Evolutionary conservation across 2,329 filamentous ascomycete genomes (phyloP).

Genomic region (Cercospora sp.): DNA sequence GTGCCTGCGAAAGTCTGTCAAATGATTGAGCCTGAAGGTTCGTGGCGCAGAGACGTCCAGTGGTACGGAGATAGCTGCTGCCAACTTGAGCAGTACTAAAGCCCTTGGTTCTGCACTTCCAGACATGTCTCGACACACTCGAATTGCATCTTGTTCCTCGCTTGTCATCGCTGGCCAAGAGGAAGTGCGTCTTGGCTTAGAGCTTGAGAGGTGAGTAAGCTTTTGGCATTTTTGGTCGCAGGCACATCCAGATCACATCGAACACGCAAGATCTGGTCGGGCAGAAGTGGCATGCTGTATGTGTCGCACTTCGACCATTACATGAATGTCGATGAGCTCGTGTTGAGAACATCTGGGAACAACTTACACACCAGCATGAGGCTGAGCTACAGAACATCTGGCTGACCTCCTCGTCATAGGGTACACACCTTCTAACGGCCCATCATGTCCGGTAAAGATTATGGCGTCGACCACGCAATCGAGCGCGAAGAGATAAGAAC

Average conservation of each 20-base stretch:
- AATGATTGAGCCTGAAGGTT: constrained; percentile 9
- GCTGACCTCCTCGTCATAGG: background rate
- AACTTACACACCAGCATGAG: background rate
- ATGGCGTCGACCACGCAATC: constrained; percentile 21
- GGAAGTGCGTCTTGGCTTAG: constrained; percentile 8
- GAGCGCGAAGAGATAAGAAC: constrained; percentile 22
- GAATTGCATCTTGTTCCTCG: background rate
- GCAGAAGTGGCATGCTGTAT: background rate
- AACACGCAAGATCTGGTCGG: background rate
- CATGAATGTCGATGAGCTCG: background rate
- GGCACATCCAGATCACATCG: background rate
- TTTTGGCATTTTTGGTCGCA: background rate
- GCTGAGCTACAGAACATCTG: background rate
- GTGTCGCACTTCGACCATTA: background rate
- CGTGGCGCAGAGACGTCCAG: background rate
- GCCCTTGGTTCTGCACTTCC: background rate
- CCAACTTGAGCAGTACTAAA: constrained; percentile 6
- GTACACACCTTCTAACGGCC: background rate
- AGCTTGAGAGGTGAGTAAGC: constrained; percentile 22
- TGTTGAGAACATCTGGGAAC: background rate
- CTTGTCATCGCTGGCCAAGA: constrained; percentile 1
- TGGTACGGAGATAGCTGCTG: constrained; percentile 1
- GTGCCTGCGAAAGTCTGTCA: constrained; percentile 3
- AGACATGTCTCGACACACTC: background rate
- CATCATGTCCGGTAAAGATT: constrained; percentile 21